Base-by-base conservation (phyloP, 2,329 filamentous ascomycete species). In the Cladophialophora carrionii region DNA sequence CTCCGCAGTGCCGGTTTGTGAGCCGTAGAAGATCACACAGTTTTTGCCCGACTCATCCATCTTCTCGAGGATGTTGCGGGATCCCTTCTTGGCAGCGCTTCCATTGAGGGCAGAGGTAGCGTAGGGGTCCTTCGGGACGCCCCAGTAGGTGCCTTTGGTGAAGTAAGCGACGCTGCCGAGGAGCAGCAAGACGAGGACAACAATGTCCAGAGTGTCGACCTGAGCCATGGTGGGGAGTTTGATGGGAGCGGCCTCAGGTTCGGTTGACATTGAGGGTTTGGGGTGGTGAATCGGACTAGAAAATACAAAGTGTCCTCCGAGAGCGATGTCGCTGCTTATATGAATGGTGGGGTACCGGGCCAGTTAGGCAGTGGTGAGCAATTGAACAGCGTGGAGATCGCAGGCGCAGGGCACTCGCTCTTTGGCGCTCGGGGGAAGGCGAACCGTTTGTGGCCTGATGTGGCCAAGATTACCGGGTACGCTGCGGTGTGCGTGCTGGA, bases 21-120 rank as follows among this genome's bases (percentile, higher is more conserved):
- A 99, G 71, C 95, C 95, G 77, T 97, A 99, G 83, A 99, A 97
- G 74, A 99, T 90, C 70, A 99, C 89, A 78, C 94, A 97, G 82
- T 99, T 98, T 83, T 98, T 99, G 78, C 88, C 89, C 10, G 87
- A 88, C 82, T 98, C 92, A 24, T 97, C 91, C 88, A 99, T 90
- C 82, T 96, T 96, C 84, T 98, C 91, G 66, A 97, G 76, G 69
- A 99, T 93, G 78, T 97, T 93, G 72, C 95, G 85, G 66, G 93
- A 94, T 72, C 89, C 91, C 9, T 90, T 84, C 81, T 91, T 96
- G 70, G 84, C 83, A 70, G 85, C 86, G 78, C 86, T 87, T 75
- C 86, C 85, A 76, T 86, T 87, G 73, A 88, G 84, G 73, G 92
- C 87, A 58, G 90, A 87, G 73, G 84, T 86, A 71, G 91, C 90